phyloP scores from a whole-genome alignment of 768 basidiomycete species.

The Coprinopsis strossmayeri region DNA sequence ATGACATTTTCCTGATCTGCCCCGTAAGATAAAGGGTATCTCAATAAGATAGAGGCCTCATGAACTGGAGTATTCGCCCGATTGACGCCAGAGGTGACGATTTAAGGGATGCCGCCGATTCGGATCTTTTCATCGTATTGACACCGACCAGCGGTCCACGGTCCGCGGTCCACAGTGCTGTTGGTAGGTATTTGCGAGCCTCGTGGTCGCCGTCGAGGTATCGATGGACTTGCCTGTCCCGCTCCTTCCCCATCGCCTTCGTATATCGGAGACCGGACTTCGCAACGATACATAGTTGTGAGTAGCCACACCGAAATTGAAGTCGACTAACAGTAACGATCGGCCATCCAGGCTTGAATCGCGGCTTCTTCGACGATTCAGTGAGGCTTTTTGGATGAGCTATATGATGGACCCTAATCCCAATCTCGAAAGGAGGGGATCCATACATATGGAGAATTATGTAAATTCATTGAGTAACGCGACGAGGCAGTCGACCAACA shows the following conservation, averaged over 20 bases:
- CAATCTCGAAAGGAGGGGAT: neutral
- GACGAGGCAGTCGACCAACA: neutral
- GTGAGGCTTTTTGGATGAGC: neutral
- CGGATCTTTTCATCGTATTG: neutral
- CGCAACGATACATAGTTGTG: neutral
- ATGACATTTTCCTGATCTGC: too few relatives aligned
- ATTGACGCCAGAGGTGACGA: too few relatives aligned
- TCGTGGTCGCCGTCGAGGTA: constrained; percentile 4
- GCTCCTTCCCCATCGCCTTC: neutral
- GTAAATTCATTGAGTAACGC: neutral
- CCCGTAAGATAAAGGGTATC: too few relatives aligned
- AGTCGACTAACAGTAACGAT: neutral
- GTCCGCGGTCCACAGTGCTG: neutral
- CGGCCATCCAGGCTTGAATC: neutral
- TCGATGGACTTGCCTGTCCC: constrained; percentile 6
- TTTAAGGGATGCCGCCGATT: too few relatives aligned
- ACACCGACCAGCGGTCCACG: neutral
- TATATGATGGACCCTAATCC: neutral
- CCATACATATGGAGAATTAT: constrained; percentile 3
- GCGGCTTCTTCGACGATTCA: neutral
- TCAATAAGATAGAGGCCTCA: too few relatives aligned
- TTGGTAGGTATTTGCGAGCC: constrained; percentile 1
- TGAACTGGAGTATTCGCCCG: too few relatives aligned
- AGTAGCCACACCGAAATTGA: too few relatives aligned
- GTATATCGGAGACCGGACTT: constrained; percentile 1